Conservation (phyloP, 495 filamentous ascomycete genomes). For the Sordaria brevicollis region DNA sequence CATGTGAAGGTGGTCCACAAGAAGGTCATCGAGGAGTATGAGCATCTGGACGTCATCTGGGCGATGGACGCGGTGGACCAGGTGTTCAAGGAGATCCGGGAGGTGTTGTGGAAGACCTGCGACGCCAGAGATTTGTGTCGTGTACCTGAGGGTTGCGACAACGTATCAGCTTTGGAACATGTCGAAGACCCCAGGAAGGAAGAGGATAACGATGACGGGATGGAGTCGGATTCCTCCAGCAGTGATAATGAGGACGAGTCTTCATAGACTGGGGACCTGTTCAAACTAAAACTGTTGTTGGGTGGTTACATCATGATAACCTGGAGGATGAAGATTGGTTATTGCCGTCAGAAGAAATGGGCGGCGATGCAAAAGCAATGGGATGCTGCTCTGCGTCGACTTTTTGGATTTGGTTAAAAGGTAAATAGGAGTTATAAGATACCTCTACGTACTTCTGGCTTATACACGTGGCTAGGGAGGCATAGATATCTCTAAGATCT, state of each 20-base stretch:
- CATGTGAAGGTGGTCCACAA: constrained; percentile 69
- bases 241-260: constrained; percentile 19
- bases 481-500: not conserved
- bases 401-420: not conserved
- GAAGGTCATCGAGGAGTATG: constrained; percentile 81
- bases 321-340: not conserved
- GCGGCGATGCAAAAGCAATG: not conserved
- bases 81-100: constrained; percentile 69
- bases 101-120: constrained; percentile 72
- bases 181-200: constrained; percentile 2
- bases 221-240: constrained; percentile 21
- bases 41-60: constrained; percentile 95
- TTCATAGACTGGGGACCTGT: not conserved
- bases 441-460: not conserved
- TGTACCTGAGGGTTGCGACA: constrained; percentile 53
- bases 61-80: constrained; percentile 81
- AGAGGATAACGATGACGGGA: constrained; percentile 7
- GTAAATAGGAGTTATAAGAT: not conserved
- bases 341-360: not conserved
- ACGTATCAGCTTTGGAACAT: constrained; percentile 26
- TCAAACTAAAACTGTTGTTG: not conserved
- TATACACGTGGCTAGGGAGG: not conserved
- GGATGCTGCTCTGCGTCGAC: not conserved
- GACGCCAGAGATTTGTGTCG: constrained; percentile 46
- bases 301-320: not conserved